Conservation (phyloP, 208 protist genomes). For the Crithidia fasciculata region DNA sequence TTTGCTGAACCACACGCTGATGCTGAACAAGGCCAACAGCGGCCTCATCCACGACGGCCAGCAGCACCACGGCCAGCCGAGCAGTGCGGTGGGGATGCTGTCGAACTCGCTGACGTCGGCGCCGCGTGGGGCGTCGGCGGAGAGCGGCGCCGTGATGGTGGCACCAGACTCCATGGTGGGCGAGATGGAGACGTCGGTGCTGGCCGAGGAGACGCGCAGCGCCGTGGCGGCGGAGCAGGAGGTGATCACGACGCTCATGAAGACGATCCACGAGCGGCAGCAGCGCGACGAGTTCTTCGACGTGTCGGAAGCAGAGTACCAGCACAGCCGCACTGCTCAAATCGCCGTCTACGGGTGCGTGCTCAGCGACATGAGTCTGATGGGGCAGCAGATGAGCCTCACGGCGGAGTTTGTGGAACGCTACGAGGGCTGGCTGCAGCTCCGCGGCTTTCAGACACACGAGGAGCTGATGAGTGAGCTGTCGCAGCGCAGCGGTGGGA, state of each 20-base stretch:
- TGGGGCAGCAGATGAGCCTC: conserved; percentile 56
- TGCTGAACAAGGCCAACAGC: conserved; percentile 44
- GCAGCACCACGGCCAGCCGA: not conserved
- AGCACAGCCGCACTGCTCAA: conserved; percentile 59
- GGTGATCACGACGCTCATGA: conserved; percentile 64
- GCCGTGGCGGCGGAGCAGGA: conserved; percentile 64
- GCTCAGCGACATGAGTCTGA: conserved; percentile 76
- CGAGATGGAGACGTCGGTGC: conserved; percentile 28
- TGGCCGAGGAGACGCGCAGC: conserved; percentile 44
- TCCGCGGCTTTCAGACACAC: conserved; percentile 58
- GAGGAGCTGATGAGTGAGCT: conserved; percentile 61
- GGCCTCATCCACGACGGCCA: not conserved
- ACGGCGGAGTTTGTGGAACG: conserved; percentile 56
- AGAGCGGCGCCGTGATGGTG: conserved; percentile 13
- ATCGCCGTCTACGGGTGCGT: conserved; percentile 82
- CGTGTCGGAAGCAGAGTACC: conserved; percentile 43
- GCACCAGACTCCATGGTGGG: conserved; percentile 18
- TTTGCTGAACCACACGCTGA: conserved; percentile 60
- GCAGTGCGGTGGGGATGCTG: conserved; percentile 8
- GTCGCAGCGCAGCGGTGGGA: conserved; percentile 34
- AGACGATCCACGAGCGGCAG: conserved; percentile 63
- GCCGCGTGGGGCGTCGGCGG: not conserved
- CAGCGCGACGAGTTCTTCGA: conserved; percentile 43
- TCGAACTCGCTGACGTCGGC: conserved; percentile 13
- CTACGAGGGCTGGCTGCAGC: conserved; percentile 78